These are phyloP conservation scores for Platanthera zijinensis DNA, from an alignment of 106 monocot species.

Conservation along the genomic window DNA sequence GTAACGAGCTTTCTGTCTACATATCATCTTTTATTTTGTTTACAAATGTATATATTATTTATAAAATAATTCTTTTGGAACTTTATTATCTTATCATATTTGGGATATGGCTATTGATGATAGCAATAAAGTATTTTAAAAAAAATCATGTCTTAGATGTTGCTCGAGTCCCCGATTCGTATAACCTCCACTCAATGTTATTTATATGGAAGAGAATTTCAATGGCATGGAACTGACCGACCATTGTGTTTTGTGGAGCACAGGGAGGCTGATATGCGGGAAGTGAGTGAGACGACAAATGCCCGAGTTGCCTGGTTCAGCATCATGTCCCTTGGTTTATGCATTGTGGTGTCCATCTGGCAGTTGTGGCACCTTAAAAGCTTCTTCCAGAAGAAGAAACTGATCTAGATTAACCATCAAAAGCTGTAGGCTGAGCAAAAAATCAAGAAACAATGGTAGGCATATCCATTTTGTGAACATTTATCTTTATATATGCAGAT, in stretches of 20 bases:
- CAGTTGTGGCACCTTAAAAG: slow-evolving; percentile 73
- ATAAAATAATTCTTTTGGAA: no score
- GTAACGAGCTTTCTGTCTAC: no score
- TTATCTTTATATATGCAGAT: not conserved
- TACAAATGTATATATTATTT: no score
- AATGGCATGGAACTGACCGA: not conserved
- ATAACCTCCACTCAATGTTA: no score
- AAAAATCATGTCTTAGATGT: no score
- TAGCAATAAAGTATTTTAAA: no score
- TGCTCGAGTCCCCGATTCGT: no score
- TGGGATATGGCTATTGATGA: no score
- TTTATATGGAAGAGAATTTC: not conserved
- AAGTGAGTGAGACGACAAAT: slow-evolving; percentile 77
- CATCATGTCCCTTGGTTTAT: slow-evolving; percentile 66
- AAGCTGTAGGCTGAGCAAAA: slow-evolving; percentile 4
- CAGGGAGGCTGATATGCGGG: slow-evolving; percentile 90
- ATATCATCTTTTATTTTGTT: no score
- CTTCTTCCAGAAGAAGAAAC: slow-evolving; percentile 78
- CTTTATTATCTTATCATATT: no score
- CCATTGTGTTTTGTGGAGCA: not conserved
- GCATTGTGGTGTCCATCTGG: slow-evolving; percentile 47
- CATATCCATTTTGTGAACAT: not conserved
- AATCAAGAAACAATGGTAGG: not conserved
- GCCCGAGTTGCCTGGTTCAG: slow-evolving; percentile 78
- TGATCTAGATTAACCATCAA: slow-evolving; percentile 34